Base-by-base conservation (phyloP, 139 green algal species). In the Trebouxia sp. region DNA sequence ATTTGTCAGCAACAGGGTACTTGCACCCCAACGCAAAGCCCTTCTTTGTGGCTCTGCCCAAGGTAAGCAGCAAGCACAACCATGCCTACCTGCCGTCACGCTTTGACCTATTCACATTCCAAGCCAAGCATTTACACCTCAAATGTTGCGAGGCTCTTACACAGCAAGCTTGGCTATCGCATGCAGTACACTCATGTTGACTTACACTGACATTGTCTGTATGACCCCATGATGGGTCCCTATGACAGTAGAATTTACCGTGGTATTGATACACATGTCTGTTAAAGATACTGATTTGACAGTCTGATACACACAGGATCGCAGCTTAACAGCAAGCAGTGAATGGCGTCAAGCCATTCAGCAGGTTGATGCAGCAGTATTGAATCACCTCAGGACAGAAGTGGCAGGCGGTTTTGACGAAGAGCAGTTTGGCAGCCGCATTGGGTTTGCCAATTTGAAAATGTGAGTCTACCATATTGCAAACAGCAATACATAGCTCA, bases 31-130 rank as follows among this genome's bases (percentile, higher is more conserved):
- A 90, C 22, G 91, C 96, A 14, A 91, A 90, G 81, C 95, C 95
- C 28, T 98, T 98, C 84, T 98, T 98, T 78, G 91, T 98, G 35
- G 95, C 95, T 3, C 87, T 98, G 77, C 95, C 95, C 11, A 98
- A 98, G 88, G 91, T 92, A 75, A n/a, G n/a, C n/a, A n/a, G n/a
- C n/a, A n/a, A n/a, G n/a, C n/a, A n/a, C n/a, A n/a, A n/a, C n/a
- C n/a, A n/a, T n/a, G n/a, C n/a, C n/a, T n/a, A n/a, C n/a, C n/a
- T n/a, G n/a, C n/a, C n/a, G n/a, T n/a, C n/a, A n/a, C n/a, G n/a
- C n/a, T n/a, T n/a, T n/a, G n/a, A n/a, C n/a, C n/a, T n/a, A n/a
- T n/a, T n/a, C n/a, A n/a, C n/a, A n/a, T n/a, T n/a, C n/a, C n/a
- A n/a, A n/a, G n/a, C n/a, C n/a, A n/a, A n/a, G n/a, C n/a, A n/a